Evolutionary conservation across 2,329 filamentous ascomycete genomes (phyloP).

Genomic region (Sporothrix sp.): DNA sequence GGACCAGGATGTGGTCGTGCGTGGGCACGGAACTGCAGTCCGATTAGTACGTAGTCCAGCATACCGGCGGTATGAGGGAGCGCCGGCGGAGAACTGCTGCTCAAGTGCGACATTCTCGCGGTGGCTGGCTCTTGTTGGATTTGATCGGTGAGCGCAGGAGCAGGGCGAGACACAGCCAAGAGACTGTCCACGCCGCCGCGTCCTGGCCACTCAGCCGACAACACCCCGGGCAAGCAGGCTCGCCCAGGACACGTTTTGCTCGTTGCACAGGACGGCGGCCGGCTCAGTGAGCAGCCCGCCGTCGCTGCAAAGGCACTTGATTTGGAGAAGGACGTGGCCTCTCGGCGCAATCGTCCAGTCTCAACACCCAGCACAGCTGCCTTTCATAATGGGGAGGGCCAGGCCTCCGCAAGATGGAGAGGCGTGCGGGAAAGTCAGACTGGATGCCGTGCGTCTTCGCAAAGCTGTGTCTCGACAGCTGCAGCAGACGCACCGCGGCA

Average conservation of each 20-base stretch:
- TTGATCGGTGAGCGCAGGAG: constrained; percentile 61
- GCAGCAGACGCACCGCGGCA: background rate
- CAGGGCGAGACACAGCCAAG: background rate
- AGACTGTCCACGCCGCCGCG: background rate
- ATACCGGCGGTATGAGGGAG: constrained; percentile 48
- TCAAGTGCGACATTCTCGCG: constrained; percentile 83
- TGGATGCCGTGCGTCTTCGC: constrained; percentile 39
- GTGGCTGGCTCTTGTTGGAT: constrained; percentile 69
- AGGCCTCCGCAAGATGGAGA: constrained; percentile 43
- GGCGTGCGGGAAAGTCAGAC: constrained; percentile 69
- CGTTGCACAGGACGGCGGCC: constrained; percentile 4
- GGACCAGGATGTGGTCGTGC: constrained; percentile 90
- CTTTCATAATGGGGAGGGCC: constrained; percentile 44
- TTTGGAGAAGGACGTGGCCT: constrained; percentile 61
- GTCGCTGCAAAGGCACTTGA: constrained; percentile 46
- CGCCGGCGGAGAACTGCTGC: constrained; percentile 92
- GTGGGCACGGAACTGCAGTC: constrained; percentile 76
- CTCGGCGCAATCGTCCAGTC: constrained; percentile 48
- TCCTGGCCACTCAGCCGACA: constrained; percentile 56
- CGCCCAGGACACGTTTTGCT: constrained; percentile 35
- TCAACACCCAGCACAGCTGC: constrained; percentile 62
- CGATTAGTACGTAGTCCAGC: constrained; percentile 74
- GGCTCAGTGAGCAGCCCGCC: background rate
- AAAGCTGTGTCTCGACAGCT: background rate
- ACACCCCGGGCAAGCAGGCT: constrained; percentile 47